Percentiles rank a stretch among this genome's conserved stretches.
phyloP scores from a whole-genome alignment of 345 rosid species.

The Linum tenue region DNA sequence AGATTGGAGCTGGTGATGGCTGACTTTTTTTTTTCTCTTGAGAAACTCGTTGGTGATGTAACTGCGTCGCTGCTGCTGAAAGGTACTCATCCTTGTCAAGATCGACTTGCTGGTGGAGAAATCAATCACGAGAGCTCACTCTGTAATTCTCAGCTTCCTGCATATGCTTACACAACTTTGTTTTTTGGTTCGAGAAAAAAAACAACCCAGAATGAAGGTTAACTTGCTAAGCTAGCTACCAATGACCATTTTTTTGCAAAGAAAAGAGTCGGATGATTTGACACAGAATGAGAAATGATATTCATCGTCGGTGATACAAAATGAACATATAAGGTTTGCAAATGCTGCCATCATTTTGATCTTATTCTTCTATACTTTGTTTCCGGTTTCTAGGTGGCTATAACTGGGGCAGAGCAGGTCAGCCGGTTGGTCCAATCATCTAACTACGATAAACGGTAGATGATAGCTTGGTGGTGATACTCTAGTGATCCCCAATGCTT shows the following conservation, averaged over 20 bases:
- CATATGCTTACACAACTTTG: background rate
- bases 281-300: no score
- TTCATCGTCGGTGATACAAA: no score
- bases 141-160: background rate
- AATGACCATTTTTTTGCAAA: no score
- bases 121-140: background rate
- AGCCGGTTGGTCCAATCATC: background rate
- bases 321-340: no score
- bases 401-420: background rate
- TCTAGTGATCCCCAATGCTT: conserved; percentile 12
- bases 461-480: background rate
- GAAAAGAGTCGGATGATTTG: no score
- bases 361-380: background rate
- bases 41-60: background rate
- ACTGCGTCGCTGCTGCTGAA: background rate
- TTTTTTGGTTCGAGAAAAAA: background rate
- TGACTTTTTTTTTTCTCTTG: no score
- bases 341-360: background rate
- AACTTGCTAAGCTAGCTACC: no score
- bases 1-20: background rate
- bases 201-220: background rate
- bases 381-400: background rate
- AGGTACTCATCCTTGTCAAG: background rate
- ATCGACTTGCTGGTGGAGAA: background rate
- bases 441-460: background rate